These are phyloP conservation scores for Cryptosporidium muris DNA, from an alignment of 169 alveolate genomes.

Conservation along the genomic window DNA sequence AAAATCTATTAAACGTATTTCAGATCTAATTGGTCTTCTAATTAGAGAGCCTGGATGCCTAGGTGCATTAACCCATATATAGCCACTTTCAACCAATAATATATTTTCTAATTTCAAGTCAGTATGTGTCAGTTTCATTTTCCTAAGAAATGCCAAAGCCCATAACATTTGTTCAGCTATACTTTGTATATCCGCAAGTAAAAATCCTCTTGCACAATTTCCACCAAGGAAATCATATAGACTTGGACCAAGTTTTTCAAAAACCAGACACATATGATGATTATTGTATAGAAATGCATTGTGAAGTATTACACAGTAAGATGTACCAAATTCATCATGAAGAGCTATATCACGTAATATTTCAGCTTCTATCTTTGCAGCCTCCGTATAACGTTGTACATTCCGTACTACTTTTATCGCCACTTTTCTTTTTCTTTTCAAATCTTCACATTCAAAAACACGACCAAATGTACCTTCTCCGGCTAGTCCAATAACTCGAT, in stretches of 20 bases:
- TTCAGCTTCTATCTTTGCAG: conserved; percentile 96
- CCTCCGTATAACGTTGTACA: conserved; percentile 91
- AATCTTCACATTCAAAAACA: conserved; percentile 89
- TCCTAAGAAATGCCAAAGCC: conserved; percentile 91
- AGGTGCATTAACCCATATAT: conserved; percentile 76
- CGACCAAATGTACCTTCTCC: conserved; percentile 99
- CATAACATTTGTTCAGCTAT: conserved; percentile 91
- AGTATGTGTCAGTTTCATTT: conserved; percentile 93
- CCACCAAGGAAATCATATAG: conserved; percentile 92
- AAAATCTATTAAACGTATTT: conserved; percentile 95
- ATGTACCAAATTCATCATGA: conserved; percentile 84
- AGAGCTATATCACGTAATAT: conserved; percentile 86
- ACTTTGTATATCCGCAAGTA: conserved; percentile 87
- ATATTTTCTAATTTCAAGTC: conserved; percentile 98
- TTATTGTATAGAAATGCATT: conserved; percentile 88
- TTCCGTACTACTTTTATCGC: conserved; percentile 94
- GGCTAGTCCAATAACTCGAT: conserved; percentile 85
- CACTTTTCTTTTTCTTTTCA: conserved; percentile 77
- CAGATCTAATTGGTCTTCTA: conserved; percentile 85
- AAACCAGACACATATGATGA: conserved; percentile 91
- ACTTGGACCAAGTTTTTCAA: conserved; percentile 95
- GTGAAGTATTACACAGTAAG: conserved; percentile 88
- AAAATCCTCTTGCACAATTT: conserved; percentile 93
- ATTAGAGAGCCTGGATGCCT: conserved; percentile 78
- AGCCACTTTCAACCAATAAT: conserved; percentile 82